Percentiles rank a stretch among this genome's conserved stretches.
These are phyloP conservation scores for Fusarium sp. DNA, from an alignment of 2,329 filamentous ascomycete species.

Conservation along the genomic window DNA sequence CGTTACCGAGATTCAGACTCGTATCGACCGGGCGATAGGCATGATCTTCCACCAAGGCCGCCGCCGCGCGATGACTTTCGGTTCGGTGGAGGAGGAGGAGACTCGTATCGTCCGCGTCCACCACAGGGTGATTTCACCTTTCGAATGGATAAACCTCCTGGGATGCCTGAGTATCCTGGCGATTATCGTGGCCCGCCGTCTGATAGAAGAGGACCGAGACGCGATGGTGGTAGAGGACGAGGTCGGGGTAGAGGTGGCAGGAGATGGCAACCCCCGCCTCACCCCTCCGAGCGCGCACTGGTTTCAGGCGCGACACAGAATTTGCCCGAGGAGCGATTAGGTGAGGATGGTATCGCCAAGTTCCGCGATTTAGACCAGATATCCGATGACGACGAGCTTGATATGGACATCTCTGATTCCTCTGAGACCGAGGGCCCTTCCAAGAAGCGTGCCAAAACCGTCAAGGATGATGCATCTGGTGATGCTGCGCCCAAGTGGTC, in stretches of 20 bases:
- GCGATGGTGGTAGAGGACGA: conserved; percentile 43
- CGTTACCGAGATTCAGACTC: conserved; percentile 45
- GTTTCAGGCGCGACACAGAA: conserved; percentile 57
- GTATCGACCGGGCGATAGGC: conserved; percentile 47
- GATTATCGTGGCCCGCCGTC: conserved; percentile 33
- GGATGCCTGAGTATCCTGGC: conserved; percentile 54
- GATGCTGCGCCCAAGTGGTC: conserved; percentile 82
- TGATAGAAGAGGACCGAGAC: conserved; percentile 37
- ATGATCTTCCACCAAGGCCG: conserved; percentile 31
- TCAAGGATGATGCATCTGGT: conserved; percentile 48
- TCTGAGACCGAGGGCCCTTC: conserved; percentile 54
- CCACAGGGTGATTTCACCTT: conserved; percentile 67
- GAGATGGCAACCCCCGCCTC: conserved; percentile 54
- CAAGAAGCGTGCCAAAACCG: conserved; percentile 50
- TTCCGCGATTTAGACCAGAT: conserved; percentile 68
- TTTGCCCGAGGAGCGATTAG: conserved; percentile 59
- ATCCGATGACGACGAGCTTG: conserved; percentile 72
- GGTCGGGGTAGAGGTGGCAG: conserved; percentile 44
- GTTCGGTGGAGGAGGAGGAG: conserved; percentile 5
- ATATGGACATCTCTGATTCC: conserved; percentile 69
- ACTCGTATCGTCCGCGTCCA: conserved; percentile 48
- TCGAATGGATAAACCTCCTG: conserved; percentile 62
- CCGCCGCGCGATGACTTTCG: conserved; percentile 40
- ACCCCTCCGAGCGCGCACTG: conserved; percentile 62
- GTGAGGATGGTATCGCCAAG: conserved; percentile 60